Evolutionary conservation across 2,329 filamentous ascomycete species (phyloP), one percentile per base, ranked within the genome.

Genomic region (Zymoseptoria passerinii): DNA sequence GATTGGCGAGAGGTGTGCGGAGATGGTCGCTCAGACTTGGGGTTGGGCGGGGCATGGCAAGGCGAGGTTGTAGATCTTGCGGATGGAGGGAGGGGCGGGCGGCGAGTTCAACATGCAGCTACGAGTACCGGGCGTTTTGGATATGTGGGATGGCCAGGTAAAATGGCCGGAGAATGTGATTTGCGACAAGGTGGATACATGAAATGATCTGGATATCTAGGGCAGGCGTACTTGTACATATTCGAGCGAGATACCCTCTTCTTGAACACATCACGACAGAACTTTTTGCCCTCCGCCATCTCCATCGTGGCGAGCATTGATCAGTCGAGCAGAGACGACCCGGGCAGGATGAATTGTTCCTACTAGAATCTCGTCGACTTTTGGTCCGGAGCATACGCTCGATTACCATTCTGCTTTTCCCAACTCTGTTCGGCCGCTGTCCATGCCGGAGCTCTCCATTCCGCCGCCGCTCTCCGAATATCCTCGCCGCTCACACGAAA

Each of bases 1-100:
- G 55, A 83, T 95, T 67, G 91, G 89, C 7, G 91, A 96, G 82
- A 81, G 88, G 58, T 87, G 85, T 5, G 91, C 91, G 0, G 91
- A 96, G 80, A 74, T 96, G 72, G 87, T 96, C 71, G 87, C 87
- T 28, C 80, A 86, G 71, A 84, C 90, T 65, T 88, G 83, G 59
- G 83, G 84, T 19, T 87, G 84, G 84, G 83, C 77, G 70, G 80
- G 79, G 61, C 70, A 79, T 68, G 76, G 81, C 73, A 76, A 71
- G 72, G 75, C 80, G 68, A 80, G 74, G 70, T 73, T 83, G 75
- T 83, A 78, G 59, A 23, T 23, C n/a, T n/a, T n/a, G n/a, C n/a
- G n/a, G n/a, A n/a, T n/a, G n/a, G 35, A 40, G 13, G 35, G 35
- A 8, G 13, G 13, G 8, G 28, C 13, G 28, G 2, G 2, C 7